Evolutionary conservation across 2,329 filamentous ascomycete species (phyloP).

Genomic region (Myriosclerotinia curreyana): DNA sequence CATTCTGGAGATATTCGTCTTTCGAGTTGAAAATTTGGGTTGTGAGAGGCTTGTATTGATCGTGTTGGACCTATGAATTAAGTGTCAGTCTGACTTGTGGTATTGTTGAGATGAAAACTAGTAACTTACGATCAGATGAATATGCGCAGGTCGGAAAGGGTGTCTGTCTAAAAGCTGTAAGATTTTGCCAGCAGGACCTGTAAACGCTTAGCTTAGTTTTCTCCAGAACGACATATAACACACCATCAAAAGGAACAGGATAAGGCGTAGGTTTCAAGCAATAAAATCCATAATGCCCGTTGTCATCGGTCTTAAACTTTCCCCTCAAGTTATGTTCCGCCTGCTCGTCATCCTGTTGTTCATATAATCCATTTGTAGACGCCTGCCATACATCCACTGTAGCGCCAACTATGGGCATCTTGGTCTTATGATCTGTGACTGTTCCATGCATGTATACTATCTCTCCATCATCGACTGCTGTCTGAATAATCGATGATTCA

Average conservation of each 20-base stretch:
- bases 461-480: slow-evolving; percentile 50
- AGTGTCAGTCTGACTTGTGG: background rate
- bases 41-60: slow-evolving; percentile 62
- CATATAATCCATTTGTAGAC: slow-evolving; percentile 55
- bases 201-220: slow-evolving; percentile 15
- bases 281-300: slow-evolving; percentile 54
- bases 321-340: slow-evolving; percentile 61
- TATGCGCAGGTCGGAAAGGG: slow-evolving; percentile 60
- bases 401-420: slow-evolving; percentile 54
- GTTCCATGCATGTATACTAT: slow-evolving; percentile 56
- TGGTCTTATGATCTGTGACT: slow-evolving; percentile 53
- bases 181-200: slow-evolving; percentile 56
- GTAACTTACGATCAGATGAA: slow-evolving; percentile 55
- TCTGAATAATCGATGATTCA: slow-evolving; percentile 51
- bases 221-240: slow-evolving; percentile 5
- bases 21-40: slow-evolving; percentile 74
- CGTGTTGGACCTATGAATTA: slow-evolving; percentile 26
- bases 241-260: slow-evolving; percentile 38
- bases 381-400: slow-evolving; percentile 64
- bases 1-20: slow-evolving; percentile 58
- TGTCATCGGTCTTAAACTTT: slow-evolving; percentile 56
- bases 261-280: slow-evolving; percentile 47
- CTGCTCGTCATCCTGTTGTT: slow-evolving; percentile 62
- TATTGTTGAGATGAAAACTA: background rate
- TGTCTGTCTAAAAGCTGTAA: slow-evolving; percentile 58